Percentiles rank a stretch among this genome's conserved stretches.
These are phyloP conservation scores for Pseudonectria buxi DNA, from an alignment of 2,329 filamentous ascomycete species.

Conservation along the genomic window DNA sequence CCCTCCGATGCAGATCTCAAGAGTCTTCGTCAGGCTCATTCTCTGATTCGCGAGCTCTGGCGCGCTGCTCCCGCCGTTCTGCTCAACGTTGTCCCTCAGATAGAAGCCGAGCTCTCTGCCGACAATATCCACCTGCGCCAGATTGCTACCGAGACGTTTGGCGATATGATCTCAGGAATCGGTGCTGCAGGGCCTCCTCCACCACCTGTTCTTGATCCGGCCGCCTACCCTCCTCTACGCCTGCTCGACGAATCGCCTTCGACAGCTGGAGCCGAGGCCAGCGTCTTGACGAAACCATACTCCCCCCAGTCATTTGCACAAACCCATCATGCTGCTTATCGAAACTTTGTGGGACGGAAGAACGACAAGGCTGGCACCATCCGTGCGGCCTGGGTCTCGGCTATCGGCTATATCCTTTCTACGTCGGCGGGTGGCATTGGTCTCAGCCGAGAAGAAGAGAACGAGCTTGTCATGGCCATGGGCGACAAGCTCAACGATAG, in stretches of 20 bases:
- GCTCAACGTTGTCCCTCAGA: constrained; percentile 86
- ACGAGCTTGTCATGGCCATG: constrained; percentile 64
- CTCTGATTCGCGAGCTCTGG: constrained; percentile 87
- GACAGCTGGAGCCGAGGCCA: constrained; percentile 39
- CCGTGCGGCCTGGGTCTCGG: constrained; percentile 78
- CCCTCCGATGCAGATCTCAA: constrained; percentile 78
- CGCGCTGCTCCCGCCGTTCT: constrained; percentile 81
- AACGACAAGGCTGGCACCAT: constrained; percentile 83
- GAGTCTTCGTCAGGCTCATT: constrained; percentile 84
- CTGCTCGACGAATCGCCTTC: constrained; percentile 47
- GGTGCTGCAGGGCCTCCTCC: constrained; percentile 82
- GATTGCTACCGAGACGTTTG: constrained; percentile 87
- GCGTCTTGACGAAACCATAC: constrained; percentile 71
- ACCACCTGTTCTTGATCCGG: constrained; percentile 65
- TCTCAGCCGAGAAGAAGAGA: constrained; percentile 75
- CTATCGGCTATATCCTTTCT: constrained; percentile 77
- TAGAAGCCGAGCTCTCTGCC: constrained; percentile 85
- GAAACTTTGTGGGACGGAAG: constrained; percentile 75
- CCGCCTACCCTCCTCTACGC: constrained; percentile 73
- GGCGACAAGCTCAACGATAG: constrained; percentile 77
- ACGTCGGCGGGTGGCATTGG: constrained; percentile 89
- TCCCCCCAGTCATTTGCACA: constrained; percentile 87
- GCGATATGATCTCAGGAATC: constrained; percentile 90
- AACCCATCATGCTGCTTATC: constrained; percentile 69
- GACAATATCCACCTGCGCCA: constrained; percentile 83